phyloP scores from a whole-genome alignment of 352 stramenopile genomes.

The Globisporangium solare region DNA sequence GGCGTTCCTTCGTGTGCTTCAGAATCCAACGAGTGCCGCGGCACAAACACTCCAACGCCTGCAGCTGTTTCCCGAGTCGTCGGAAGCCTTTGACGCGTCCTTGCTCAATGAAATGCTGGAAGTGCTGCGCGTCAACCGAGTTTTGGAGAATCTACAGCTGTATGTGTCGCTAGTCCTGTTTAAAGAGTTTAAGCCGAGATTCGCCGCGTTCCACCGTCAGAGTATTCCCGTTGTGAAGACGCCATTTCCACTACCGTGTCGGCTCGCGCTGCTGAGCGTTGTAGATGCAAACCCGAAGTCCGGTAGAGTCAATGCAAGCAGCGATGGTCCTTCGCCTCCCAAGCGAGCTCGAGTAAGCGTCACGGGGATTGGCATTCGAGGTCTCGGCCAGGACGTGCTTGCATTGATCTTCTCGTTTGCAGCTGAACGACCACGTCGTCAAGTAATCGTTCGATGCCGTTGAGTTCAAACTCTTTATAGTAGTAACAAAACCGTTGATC shows the following conservation, averaged over 20 bases:
- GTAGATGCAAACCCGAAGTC: background rate
- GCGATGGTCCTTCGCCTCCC: background rate
- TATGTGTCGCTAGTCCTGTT: constrained; percentile 1
- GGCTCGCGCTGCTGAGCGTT: constrained; percentile 8
- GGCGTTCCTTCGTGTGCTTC: background rate
- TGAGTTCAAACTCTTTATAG: background rate
- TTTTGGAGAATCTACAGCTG: constrained; percentile 9
- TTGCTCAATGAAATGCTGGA: background rate
- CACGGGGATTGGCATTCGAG: background rate
- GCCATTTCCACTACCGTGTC: background rate
- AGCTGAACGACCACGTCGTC: background rate
- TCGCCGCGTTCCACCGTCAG: constrained; percentile 5
- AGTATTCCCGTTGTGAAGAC: background rate
- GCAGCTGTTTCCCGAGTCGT: background rate
- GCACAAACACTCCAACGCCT: background rate
- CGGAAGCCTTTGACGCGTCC: background rate
- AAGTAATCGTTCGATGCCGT: background rate
- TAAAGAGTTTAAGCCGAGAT: background rate
- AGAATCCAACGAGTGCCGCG: constrained; percentile 1
- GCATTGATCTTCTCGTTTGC: constrained; percentile 15
- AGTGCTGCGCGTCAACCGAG: constrained; percentile 5
- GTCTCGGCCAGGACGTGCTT: constrained; percentile 6
- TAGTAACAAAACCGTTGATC: too few relatives aligned
- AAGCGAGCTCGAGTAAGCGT: background rate
- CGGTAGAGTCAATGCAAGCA: background rate